A percentile compares a stretch with the other conserved stretches of the same genome.
phyloP scores from a whole-genome alignment of 306 rosid genomes.

The Senna siamea region DNA sequence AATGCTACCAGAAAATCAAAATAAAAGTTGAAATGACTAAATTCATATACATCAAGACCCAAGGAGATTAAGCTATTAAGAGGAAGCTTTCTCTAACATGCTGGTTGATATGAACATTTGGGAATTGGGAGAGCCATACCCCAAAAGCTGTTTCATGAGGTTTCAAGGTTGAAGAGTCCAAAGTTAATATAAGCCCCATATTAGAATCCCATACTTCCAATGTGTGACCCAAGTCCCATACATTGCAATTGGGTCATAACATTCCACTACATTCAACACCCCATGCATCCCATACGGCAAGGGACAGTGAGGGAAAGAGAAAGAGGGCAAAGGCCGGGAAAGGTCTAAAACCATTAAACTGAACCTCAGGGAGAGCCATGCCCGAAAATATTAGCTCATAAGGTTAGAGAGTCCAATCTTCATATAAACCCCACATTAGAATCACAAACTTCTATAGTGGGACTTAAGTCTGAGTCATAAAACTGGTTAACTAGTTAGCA shows the following conservation, averaged over 20 bases:
- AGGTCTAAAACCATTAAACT: not conserved
- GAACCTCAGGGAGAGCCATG: not conserved
- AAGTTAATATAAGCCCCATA: not conserved
- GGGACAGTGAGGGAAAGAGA: too few species aligned
- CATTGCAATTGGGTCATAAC: too few species aligned
- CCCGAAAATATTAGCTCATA: not conserved
- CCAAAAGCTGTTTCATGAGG: not conserved
- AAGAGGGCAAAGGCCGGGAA: too few species aligned
- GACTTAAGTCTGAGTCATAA: not conserved
- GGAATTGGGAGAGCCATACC: not conserved
- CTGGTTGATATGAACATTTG: not conserved
- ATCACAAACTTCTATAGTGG: not conserved
- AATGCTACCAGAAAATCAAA: constrained; percentile 29
- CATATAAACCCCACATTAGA: not conserved
- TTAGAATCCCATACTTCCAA: not conserved
- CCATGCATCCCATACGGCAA: too few species aligned
- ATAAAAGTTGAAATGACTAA: not conserved
- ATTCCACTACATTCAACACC: too few species aligned
- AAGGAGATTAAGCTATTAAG: constrained; percentile 8
- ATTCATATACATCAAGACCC: constrained; percentile 7
- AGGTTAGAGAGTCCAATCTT: not conserved
- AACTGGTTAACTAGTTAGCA: not conserved
- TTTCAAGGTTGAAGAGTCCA: not conserved
- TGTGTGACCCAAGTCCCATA: not conserved
- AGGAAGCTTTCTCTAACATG: constrained; percentile 10